Percentiles rank a stretch among this genome's conserved stretches.
These are phyloP conservation scores for Hippophae rhamnoides DNA, from an alignment of 306 rosid species.

Conservation along the genomic window DNA sequence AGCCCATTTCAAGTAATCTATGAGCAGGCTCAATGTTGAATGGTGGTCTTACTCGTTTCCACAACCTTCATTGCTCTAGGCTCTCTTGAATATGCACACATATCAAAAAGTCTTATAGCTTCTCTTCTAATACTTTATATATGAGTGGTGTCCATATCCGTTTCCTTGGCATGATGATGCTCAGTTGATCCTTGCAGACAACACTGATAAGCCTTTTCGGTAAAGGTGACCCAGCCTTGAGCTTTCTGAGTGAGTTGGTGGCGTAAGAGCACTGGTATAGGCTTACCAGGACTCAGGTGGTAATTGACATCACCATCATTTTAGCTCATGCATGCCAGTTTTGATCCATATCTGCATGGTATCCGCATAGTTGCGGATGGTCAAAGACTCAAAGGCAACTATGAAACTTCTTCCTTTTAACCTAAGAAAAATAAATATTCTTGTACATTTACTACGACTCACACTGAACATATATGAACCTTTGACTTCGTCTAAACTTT, in stretches of 20 bases:
- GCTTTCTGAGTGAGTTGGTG: background rate
- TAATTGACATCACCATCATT: no score
- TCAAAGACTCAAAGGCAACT: no score
- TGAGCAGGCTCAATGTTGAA: slow-evolving; percentile 29
- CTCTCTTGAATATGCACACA: slow-evolving; percentile 32
- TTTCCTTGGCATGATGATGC: slow-evolving; percentile 32
- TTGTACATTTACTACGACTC: no score
- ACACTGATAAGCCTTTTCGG: slow-evolving; percentile 18
- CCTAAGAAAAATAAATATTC: no score
- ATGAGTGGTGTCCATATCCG: slow-evolving; percentile 24
- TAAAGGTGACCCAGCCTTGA: slow-evolving; percentile 10
- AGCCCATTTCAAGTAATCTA: slow-evolving; percentile 39
- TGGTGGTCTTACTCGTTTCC: slow-evolving; percentile 51
- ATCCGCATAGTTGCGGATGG: no score
- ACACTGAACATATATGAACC: no score
- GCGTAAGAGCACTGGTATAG: background rate
- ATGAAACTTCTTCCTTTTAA: no score
- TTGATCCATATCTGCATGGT: no score
- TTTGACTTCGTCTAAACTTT: no score
- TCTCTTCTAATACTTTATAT: slow-evolving; percentile 25
- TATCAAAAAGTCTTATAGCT: slow-evolving; percentile 21
- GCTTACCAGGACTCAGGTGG: no score
- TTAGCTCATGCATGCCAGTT: no score
- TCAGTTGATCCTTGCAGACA: slow-evolving; percentile 17
- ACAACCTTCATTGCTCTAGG: slow-evolving; percentile 38